phyloP scores from a whole-genome alignment of 129 eudicot species.

The Pittosporum tobira region DNA sequence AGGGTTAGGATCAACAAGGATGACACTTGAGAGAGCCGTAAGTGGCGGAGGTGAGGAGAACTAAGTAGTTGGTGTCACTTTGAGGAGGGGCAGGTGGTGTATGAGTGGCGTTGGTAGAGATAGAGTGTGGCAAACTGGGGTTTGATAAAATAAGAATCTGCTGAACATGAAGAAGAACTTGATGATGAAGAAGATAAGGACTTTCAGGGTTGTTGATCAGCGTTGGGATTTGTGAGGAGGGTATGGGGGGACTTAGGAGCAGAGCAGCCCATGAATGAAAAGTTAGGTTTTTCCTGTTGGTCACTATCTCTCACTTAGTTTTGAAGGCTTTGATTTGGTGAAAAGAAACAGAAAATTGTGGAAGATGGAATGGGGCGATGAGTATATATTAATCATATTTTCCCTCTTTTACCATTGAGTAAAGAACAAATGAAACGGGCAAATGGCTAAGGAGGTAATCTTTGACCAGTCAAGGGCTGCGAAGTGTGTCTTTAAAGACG shows the following conservation, averaged over 20 bases:
- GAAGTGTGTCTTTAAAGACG: too few relatives aligned
- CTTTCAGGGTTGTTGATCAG: slow-evolving; percentile 29
- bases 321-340: too few relatives aligned
- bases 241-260: slow-evolving; percentile 44
- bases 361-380: too few relatives aligned
- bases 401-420: too few relatives aligned
- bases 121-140: slow-evolving; percentile 57
- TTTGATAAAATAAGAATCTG: neutral
- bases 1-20: slow-evolving; percentile 22
- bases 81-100: slow-evolving; percentile 58
- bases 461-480: too few relatives aligned
- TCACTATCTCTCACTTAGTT: too few relatives aligned
- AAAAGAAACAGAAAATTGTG: too few relatives aligned
- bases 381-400: too few relatives aligned
- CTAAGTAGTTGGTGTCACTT: slow-evolving; percentile 77
- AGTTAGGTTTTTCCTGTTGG: too few relatives aligned
- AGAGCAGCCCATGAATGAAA: slow-evolving; percentile 63
- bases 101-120: slow-evolving; percentile 65
- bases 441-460: too few relatives aligned
- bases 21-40: slow-evolving; percentile 79
- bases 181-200: slow-evolving; percentile 25
- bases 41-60: slow-evolving; percentile 76
- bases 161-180: neutral
- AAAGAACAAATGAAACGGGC: too few relatives aligned
- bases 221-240: slow-evolving; percentile 24